These are phyloP conservation scores for Penicillium taxi DNA, from an alignment of 495 filamentous ascomycete species.

Conservation along the genomic window DNA sequence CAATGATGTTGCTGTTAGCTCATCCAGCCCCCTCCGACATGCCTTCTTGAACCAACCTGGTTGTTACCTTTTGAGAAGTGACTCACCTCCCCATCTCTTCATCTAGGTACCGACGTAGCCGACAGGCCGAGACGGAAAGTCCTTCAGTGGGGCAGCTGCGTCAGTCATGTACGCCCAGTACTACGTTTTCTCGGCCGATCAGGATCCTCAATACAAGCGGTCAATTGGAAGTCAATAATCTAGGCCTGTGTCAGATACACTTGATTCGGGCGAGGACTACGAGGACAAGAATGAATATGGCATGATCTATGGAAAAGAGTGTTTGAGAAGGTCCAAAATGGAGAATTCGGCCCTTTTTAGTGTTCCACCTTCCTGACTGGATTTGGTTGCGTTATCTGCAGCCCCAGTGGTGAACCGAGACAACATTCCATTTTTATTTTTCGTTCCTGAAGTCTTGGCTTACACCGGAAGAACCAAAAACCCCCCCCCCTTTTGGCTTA, in stretches of 20 bases:
- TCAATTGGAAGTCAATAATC: background rate
- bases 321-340: no score
- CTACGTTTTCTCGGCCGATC: slow-evolving; percentile 9
- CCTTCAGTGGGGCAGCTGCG: slow-evolving; percentile 13
- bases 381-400: slow-evolving; percentile 25
- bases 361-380: slow-evolving; percentile 20
- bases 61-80: background rate
- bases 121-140: slow-evolving; percentile 19
- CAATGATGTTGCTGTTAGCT: slow-evolving; percentile 1
- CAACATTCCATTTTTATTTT: slow-evolving; percentile 10
- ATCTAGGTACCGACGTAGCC: slow-evolving; percentile 14
- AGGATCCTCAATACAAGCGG: background rate
- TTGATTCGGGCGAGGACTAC: no score
- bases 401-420: slow-evolving; percentile 13
- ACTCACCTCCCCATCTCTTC: slow-evolving; percentile 1
- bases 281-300: no score
- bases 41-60: slow-evolving; percentile 1
- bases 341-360: no score
- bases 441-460: slow-evolving; percentile 13
- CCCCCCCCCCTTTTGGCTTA: slow-evolving; percentile 1
- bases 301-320: no score
- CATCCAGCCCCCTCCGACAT: background rate
- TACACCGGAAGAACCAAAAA: background rate
- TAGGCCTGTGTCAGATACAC: no score
- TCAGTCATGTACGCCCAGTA: slow-evolving; percentile 2